A percentile compares a stretch with the other conserved stretches of the same genome.
These are phyloP conservation scores for Plantago coronopus DNA, from an alignment of 305 asterid species.

Conservation along the genomic window DNA sequence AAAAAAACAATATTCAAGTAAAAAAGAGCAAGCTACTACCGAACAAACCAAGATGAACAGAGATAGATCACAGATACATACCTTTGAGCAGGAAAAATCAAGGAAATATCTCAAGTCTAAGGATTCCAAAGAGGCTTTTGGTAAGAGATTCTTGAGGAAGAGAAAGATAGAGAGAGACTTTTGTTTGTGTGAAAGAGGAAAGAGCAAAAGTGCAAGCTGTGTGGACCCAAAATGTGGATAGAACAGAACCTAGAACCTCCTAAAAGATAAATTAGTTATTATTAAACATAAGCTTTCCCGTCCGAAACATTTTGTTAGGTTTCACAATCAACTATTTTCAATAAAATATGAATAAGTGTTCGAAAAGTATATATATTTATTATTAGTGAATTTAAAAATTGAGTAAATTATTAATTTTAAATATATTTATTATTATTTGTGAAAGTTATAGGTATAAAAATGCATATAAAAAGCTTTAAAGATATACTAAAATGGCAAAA, in stretches of 20 bases:
- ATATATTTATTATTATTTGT: too few relatives aligned
- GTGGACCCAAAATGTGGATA: constrained; percentile 41
- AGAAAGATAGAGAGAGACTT: not conserved
- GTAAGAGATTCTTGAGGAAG: constrained; percentile 11
- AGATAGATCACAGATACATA: constrained; percentile 16
- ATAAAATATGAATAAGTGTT: too few relatives aligned
- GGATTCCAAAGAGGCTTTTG: not conserved
- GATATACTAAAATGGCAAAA: too few relatives aligned
- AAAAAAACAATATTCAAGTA: not conserved
- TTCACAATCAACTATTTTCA: too few relatives aligned
- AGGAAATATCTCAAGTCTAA: constrained; percentile 8
- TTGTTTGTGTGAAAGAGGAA: constrained; percentile 15
- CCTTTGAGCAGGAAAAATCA: constrained; percentile 31
- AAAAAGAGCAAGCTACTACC: not conserved
- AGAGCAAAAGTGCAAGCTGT: constrained; percentile 38
- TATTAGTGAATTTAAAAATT: too few relatives aligned
- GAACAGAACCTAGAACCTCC: constrained; percentile 26
- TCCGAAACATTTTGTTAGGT: too few relatives aligned
- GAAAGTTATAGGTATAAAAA: too few relatives aligned
- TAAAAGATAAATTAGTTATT: constrained; percentile 1
- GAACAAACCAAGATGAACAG: not conserved
- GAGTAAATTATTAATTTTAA: too few relatives aligned
- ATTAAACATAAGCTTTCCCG: not conserved
- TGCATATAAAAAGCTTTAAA: too few relatives aligned
- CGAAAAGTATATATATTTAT: too few relatives aligned